Evolutionary conservation across 352 stramenopile genomes (phyloP).

Genomic region (Phytophthora boehmeriae): DNA sequence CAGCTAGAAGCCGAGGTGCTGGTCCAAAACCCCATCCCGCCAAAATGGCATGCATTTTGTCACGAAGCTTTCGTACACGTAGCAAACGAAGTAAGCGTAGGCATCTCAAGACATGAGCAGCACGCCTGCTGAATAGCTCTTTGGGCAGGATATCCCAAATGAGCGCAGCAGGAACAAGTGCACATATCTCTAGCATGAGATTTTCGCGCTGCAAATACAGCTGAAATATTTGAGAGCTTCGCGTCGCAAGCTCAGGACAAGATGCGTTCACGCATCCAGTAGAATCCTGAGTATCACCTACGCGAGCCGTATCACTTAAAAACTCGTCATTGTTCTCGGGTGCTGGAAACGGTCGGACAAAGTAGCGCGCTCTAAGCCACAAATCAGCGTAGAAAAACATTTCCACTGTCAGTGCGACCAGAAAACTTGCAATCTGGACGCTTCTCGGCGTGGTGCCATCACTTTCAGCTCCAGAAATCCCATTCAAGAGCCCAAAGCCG

Average conservation of each 20-base stretch:
- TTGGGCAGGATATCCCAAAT: constrained; percentile 70
- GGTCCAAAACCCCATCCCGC: constrained; percentile 48
- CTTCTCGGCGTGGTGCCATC: constrained; percentile 39
- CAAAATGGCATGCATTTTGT: constrained; percentile 46
- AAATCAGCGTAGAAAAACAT: constrained; percentile 67
- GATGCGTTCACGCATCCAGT: constrained; percentile 6
- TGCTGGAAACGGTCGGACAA: constrained; percentile 34
- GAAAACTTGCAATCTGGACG: constrained; percentile 47
- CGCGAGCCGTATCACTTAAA: constrained; percentile 3
- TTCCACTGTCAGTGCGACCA: constrained; percentile 43
- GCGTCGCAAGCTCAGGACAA: constrained; percentile 13
- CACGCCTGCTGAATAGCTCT: constrained; percentile 32
- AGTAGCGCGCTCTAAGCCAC: constrained; percentile 46
- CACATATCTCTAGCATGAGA: constrained; percentile 37
- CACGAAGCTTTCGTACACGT: constrained; percentile 47
- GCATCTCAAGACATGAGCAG: constrained; percentile 37
- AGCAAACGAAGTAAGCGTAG: constrained; percentile 56
- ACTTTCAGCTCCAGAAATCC: constrained; percentile 3
- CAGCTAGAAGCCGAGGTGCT: constrained; percentile 50
- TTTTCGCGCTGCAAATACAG: constrained; percentile 52
- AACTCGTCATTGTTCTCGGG: constrained; percentile 18
- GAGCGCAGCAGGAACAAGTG: constrained; percentile 44
- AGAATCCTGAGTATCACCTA: not conserved
- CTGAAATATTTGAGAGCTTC: constrained; percentile 29
- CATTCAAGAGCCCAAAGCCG: constrained; percentile 50